These are phyloP conservation scores for Annona squamosa DNA, from an alignment of 164 flowering plant species.

Conservation along the genomic window DNA sequence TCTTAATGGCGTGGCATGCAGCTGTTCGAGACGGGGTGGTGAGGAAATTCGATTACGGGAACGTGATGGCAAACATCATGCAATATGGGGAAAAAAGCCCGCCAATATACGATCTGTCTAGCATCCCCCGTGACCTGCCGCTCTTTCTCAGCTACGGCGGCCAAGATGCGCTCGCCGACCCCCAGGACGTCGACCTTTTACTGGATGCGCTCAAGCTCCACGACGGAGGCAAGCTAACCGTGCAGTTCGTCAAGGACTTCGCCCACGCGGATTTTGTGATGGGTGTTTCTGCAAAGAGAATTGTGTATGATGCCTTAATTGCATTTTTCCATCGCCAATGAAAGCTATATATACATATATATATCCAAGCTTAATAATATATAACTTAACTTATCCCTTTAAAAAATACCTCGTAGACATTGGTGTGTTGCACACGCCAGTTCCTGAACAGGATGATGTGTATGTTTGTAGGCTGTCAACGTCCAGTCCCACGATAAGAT, in stretches of 20 bases:
- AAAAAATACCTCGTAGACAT: no score
- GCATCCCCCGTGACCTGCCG: slow-evolving; percentile 54
- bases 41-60: slow-evolving; percentile 48
- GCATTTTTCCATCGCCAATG: slow-evolving; percentile 40
- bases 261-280: slow-evolving; percentile 67
- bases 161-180: slow-evolving; percentile 54
- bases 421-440: no score
- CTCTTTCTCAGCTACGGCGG: slow-evolving; percentile 72
- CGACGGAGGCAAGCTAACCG: slow-evolving; percentile 42
- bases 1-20: slow-evolving; percentile 15
- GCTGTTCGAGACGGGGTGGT: slow-evolving; percentile 47
- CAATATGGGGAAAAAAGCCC: slow-evolving; percentile 47
- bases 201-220: slow-evolving; percentile 53
- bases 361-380: no score
- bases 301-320: slow-evolving; percentile 41
- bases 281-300: slow-evolving; percentile 51
- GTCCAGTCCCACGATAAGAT: no score
- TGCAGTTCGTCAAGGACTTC: slow-evolving; percentile 47
- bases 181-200: slow-evolving; percentile 36
- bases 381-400: no score
- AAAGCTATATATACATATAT: neutral
- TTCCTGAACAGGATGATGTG: no score
- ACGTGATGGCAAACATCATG: slow-evolving; percentile 23
- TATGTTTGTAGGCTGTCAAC: no score
- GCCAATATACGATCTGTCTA: slow-evolving; percentile 52